Evolutionary conservation across 2,329 filamentous ascomycete species (phyloP).

Genomic region (Paracoccidioides brasiliensis): DNA sequence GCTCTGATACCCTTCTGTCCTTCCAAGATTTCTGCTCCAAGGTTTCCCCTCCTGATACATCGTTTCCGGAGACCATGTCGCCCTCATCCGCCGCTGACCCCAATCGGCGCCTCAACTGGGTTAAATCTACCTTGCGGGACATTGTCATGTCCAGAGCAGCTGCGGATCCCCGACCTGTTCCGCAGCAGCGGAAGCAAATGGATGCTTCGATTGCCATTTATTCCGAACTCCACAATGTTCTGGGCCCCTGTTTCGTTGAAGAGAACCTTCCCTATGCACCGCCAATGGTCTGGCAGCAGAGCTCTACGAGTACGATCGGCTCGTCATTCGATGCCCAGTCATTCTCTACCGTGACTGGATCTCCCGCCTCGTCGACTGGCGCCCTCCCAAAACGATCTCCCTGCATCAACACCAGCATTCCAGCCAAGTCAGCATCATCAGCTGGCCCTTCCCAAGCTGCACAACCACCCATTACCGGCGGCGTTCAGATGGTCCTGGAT

Average conservation of each 20-base stretch:
- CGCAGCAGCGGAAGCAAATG: constrained; percentile 29
- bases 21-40: neutral
- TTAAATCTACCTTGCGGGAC: constrained; percentile 15
- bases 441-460: constrained; percentile 1
- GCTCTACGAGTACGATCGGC: constrained; percentile 4
- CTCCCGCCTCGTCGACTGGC: constrained; percentile 14
- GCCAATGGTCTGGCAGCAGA: constrained; percentile 5
- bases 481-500: constrained; percentile 29
- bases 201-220: constrained; percentile 31
- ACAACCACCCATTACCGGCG: constrained; percentile 12
- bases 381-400: constrained; percentile 11
- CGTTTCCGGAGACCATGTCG: neutral
- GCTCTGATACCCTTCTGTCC: neutral
- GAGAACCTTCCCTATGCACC: neutral
- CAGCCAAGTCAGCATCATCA: constrained; percentile 5
- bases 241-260: constrained; percentile 2
- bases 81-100: constrained; percentile 1
- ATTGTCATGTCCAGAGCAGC: constrained; percentile 28
- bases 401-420: neutral
- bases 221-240: constrained; percentile 25
- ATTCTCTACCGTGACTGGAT: constrained; percentile 15
- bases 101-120: constrained; percentile 7
- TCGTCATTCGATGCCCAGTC: constrained; percentile 10
- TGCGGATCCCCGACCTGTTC: constrained; percentile 21
- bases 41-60: neutral